These are phyloP conservation scores for Globisporangium emineosum DNA, from an alignment of 352 stramenopile genomes.

Conservation along the genomic window DNA sequence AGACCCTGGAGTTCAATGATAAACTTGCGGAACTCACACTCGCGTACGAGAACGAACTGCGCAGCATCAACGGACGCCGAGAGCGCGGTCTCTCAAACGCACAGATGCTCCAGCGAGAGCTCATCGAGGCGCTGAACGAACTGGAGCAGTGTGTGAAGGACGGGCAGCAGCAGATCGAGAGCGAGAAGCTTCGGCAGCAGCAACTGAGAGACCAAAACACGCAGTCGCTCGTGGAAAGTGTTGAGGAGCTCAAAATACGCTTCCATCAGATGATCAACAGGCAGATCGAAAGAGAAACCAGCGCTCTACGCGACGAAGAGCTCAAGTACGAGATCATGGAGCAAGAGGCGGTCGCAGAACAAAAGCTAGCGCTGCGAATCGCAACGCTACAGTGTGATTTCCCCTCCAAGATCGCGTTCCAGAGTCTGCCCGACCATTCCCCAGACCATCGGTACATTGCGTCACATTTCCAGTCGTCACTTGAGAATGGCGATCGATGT, in stretches of 20 bases:
- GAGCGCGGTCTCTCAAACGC: slow-evolving; percentile 44
- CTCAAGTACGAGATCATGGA: slow-evolving; percentile 41
- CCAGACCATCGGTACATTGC: slow-evolving; percentile 49
- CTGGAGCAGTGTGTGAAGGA: slow-evolving; percentile 44
- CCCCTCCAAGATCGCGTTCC: slow-evolving; percentile 35
- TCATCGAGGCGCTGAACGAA: slow-evolving; percentile 53
- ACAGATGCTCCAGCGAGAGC: slow-evolving; percentile 59
- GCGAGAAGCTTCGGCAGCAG: slow-evolving; percentile 45
- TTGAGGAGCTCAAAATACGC: slow-evolving; percentile 30
- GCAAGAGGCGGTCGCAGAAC: slow-evolving; percentile 41
- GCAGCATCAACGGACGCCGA: slow-evolving; percentile 36
- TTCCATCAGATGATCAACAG: slow-evolving; percentile 24
- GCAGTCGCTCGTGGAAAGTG: slow-evolving; percentile 29
- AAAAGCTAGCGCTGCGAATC: slow-evolving; percentile 33
- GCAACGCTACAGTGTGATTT: slow-evolving; percentile 34
- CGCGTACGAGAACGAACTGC: slow-evolving; percentile 55
- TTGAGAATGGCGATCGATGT: not conserved
- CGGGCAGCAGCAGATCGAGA: slow-evolving; percentile 38
- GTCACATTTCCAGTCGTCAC: slow-evolving; percentile 26
- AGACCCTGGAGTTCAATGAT: slow-evolving; percentile 69
- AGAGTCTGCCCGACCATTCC: slow-evolving; percentile 40
- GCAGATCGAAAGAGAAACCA: slow-evolving; percentile 21
- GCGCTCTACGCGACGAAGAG: slow-evolving; percentile 28
- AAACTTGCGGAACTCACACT: slow-evolving; percentile 48
- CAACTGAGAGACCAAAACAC: slow-evolving; percentile 39